Evolutionary conservation across 495 filamentous ascomycete genomes (phyloP).

Genomic region (Eremomyces bilateralis): DNA sequence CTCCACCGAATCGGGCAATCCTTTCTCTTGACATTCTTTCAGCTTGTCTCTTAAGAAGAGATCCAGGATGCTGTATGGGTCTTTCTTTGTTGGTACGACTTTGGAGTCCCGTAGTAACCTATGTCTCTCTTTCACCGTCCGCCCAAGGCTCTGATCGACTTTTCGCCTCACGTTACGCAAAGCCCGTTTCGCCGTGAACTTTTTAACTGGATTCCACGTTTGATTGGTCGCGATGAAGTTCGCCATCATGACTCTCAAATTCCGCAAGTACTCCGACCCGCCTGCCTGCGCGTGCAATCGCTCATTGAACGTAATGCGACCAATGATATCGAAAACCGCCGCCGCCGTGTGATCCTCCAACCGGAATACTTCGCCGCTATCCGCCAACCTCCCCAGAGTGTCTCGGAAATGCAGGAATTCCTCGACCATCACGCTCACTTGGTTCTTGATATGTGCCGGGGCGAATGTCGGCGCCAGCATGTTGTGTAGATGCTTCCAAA

Average conservation of each 20-base stretch:
- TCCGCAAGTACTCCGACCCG: neutral
- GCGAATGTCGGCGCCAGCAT: conserved; percentile 10
- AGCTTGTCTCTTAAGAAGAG: conserved; percentile 6
- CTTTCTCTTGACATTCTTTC: neutral
- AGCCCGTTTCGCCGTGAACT: neutral
- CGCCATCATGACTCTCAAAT: conserved; percentile 2
- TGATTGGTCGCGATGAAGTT: neutral
- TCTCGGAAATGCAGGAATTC: conserved; percentile 6
- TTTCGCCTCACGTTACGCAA: neutral
- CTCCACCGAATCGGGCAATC: neutral
- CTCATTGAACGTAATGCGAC: conserved; percentile 2
- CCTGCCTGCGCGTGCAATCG: conserved; percentile 5
- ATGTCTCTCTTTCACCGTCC: conserved; percentile 5
- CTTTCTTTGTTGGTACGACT: conserved; percentile 4
- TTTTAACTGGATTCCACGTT: conserved; percentile 5
- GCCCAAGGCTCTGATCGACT: neutral
- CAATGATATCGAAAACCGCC: conserved; percentile 6
- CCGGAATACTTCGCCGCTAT: conserved; percentile 4
- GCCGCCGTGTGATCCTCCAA: conserved; percentile 2
- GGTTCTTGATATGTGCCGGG: conserved; percentile 1
- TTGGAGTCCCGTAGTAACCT: conserved; percentile 1
- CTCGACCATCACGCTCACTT: conserved; percentile 5
- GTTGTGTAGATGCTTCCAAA: conserved; percentile 6
- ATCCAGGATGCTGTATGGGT: conserved; percentile 5
- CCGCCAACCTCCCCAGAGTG: conserved; percentile 2